Evolutionary conservation across 495 filamentous ascomycete species (phyloP).

Genomic region (Niebla homalea): DNA sequence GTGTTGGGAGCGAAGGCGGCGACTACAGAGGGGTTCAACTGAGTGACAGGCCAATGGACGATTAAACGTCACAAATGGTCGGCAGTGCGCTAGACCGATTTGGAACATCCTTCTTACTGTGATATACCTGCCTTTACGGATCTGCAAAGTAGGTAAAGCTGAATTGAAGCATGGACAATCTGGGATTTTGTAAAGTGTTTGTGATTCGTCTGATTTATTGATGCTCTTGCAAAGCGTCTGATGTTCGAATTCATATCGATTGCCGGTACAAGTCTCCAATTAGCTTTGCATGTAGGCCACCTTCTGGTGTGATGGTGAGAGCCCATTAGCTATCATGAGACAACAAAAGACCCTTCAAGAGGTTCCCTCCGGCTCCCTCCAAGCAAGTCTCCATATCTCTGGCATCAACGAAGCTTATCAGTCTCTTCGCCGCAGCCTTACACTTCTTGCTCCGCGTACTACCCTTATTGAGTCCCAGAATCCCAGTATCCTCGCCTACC

Average conservation of each 20-base stretch:
- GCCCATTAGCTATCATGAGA: conserved; percentile 17
- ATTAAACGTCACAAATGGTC: conserved; percentile 30
- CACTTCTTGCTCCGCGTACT: conserved; percentile 28
- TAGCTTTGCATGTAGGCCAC: no score
- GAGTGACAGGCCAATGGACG: conserved; percentile 75
- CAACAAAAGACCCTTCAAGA: conserved; percentile 32
- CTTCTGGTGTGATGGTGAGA: no score
- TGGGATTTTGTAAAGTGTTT: no score
- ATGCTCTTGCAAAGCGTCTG: no score
- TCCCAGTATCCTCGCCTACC: conserved; percentile 62
- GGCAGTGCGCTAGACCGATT: no score
- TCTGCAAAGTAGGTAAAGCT: no score
- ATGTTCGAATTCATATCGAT: no score
- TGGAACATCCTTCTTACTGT: no score
- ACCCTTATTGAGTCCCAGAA: conserved; percentile 46
- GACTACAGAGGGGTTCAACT: conserved; percentile 47
- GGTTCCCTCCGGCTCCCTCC: conserved; percentile 49
- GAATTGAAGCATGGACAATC: no score
- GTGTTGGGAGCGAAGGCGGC: conserved; percentile 20
- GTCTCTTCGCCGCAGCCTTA: conserved; percentile 49
- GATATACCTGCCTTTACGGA: no score
- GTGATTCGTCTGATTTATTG: no score
- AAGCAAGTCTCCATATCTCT: conserved; percentile 61
- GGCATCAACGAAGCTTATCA: conserved; percentile 65
- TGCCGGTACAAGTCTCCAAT: no score